These are phyloP conservation scores for Globisporangium abappressorium DNA, from an alignment of 352 stramenopile species.

Conservation along the genomic window DNA sequence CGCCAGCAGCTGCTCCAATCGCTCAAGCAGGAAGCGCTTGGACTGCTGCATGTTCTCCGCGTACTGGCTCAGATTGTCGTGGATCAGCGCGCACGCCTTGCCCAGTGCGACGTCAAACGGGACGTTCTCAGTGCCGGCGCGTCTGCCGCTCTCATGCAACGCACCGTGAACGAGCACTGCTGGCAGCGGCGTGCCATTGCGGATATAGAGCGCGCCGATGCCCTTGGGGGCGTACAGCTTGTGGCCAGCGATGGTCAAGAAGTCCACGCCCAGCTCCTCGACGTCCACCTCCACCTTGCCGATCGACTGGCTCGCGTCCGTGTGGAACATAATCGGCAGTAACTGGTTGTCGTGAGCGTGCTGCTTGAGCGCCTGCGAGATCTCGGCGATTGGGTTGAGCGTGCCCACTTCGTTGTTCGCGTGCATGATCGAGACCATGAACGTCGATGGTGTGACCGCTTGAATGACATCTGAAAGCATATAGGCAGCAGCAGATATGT, in stretches of 20 bases:
- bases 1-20: conserved; percentile 48
- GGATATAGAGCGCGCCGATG: conserved; percentile 79
- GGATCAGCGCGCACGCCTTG: conserved; percentile 65
- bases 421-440: conserved; percentile 96
- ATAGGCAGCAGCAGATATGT: background rate
- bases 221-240: conserved; percentile 98
- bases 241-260: conserved; percentile 96
- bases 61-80: conserved; percentile 74
- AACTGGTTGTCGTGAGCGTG: conserved; percentile 26
- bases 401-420: conserved; percentile 99
- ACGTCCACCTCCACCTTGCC: conserved; percentile 93
- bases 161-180: conserved; percentile 89
- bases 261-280: conserved; percentile 84
- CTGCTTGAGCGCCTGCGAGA: conserved; percentile 52
- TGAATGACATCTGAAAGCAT: conserved; percentile 59
- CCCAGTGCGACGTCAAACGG: conserved; percentile 93
- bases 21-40: conserved; percentile 47
- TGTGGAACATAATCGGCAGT: conserved; percentile 91
- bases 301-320: conserved; percentile 95
- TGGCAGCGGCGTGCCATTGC: conserved; percentile 31
- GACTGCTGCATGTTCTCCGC: conserved; percentile 63
- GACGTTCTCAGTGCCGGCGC: conserved; percentile 97
- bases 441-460: conserved; percentile 84
- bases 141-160: conserved; percentile 89
- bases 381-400: conserved; percentile 92